Percentiles rank a stretch among this genome's conserved stretches.
phyloP scores from a whole-genome alignment of 2,329 filamentous ascomycete species.

The Aspergillus arachidicola region DNA sequence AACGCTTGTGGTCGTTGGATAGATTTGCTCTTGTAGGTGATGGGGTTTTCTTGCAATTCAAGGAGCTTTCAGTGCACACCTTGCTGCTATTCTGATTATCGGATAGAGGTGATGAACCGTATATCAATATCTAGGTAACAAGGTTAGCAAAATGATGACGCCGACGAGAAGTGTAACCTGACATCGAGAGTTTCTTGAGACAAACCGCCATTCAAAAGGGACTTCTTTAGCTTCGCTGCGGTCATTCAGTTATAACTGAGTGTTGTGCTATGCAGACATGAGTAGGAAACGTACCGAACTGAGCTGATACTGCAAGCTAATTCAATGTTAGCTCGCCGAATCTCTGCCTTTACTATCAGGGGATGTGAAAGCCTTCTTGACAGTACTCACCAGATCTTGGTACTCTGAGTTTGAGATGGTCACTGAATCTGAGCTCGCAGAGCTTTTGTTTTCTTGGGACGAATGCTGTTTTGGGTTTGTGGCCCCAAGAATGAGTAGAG shows the following conservation, averaged over 20 bases:
- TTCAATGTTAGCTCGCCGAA: background rate
- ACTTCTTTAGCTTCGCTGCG: slow-evolving; percentile 51
- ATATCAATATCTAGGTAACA: slow-evolving; percentile 23
- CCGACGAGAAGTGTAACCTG: slow-evolving; percentile 17
- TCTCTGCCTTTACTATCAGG: background rate
- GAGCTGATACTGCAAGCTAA: slow-evolving; percentile 22
- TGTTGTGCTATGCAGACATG: background rate
- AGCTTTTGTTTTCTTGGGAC: slow-evolving; percentile 39
- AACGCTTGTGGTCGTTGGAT: slow-evolving; percentile 2
- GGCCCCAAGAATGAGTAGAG: background rate
- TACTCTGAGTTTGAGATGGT: slow-evolving; percentile 65
- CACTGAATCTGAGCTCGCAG: slow-evolving; percentile 46
- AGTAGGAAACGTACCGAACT: slow-evolving; percentile 17
- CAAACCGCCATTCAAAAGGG: slow-evolving; percentile 55
- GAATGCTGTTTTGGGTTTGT: slow-evolving; percentile 38
- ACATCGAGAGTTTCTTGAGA: slow-evolving; percentile 54
- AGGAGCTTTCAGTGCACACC: background rate
- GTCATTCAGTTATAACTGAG: slow-evolving; percentile 6
- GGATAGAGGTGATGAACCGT: slow-evolving; percentile 11
- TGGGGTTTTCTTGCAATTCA: background rate
- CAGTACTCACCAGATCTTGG: slow-evolving; percentile 55
- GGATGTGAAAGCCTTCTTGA: background rate
- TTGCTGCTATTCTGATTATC: background rate
- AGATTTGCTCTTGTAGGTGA: background rate
- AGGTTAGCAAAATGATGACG: slow-evolving; percentile 14